Base-by-base conservation (phyloP, 768 basidiomycete species). In the Leccinum imitatum region DNA sequence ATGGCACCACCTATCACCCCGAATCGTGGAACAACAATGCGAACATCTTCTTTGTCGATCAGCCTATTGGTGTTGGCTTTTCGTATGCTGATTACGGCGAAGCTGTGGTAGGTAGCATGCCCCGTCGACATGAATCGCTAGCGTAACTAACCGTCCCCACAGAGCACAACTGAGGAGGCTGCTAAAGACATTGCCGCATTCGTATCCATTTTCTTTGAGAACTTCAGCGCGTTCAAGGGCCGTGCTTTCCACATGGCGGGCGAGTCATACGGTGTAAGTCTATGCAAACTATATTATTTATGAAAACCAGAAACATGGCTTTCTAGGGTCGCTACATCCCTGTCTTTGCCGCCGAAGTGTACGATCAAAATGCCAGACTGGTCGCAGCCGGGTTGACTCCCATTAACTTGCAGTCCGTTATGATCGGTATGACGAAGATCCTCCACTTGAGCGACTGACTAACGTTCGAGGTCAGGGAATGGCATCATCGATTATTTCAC, bases 121-220 rank as follows among this genome's bases (percentile, higher is more conserved):
- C 50, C 44, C 55, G 50, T 59, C 57, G 47, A 33, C 58, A 57
- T 4, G 2, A 23, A 33, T 7, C 25, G 31, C 30, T 17, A 52
- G 25, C 9, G n/a, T 54, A 6, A 33, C 41, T 52, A 30, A 53
- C 11, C 17, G 19, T 0, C 41, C 41, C 17, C 31, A 25, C 47
- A 87, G 86, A 77, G 80, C 52, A 87, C 82, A 2, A 84, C 87
- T 0, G 83, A 87, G 67, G 84, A 87, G 50, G 88, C 86, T 4
- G 86, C 87, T 0, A 78, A 81, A 54, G 88, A 91, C 63, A 83
- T 91, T 4, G 87, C 87, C 0, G 82, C 84, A 0, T 91, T 91
- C 63, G 78, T 90, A 0, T 76, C 82, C 4, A 83, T 91, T 56
- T 90, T 90, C 73, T 90, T 90, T 52, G 87, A 90, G 65, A 80